Base-by-base conservation (phyloP, 129 eudicot genomes). In the Sambucus nigra region DNA sequence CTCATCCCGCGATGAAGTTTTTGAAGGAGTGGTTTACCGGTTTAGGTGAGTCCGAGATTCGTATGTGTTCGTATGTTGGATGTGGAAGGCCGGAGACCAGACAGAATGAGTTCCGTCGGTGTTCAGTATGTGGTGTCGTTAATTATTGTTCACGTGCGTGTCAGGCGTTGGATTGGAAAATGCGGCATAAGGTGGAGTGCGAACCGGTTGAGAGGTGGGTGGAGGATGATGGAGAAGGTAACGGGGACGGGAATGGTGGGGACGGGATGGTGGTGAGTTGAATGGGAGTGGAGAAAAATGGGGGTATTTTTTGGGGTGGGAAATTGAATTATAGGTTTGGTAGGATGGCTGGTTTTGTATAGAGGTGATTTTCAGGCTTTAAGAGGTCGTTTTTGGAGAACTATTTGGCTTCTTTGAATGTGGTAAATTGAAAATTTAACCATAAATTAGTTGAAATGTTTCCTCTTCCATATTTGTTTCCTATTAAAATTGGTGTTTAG, bases 91-190 rank as follows among this genome's bases (percentile, higher is more conserved):
- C 92, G 47, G 95, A 86, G 68, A 81, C 92, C 0, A 67, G 95
- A 28, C 45, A 74, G 33, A 84, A 86, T 62, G 95, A 86, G 67
- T 86, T 86, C 53, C 73, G 95, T 5, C 65, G 95, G 54, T 86
- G 95, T 27, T 86, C 95, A 0, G 92, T 86, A 26, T 86, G 95
- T 44, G 92, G 95, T 0, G 67, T 59, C 0, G 95, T 78, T 47
- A 86, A 86, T 27, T 86, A 86, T 21, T 86, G 95, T 46, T 86
- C 95, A 0, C 81, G 95, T 2, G 95, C 95, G 17, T 86, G 95
- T 58, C 95, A 86, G 35, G 95, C 95, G 17, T 73, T 86, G 16
- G 95, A 86, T 46, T 86, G 95, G 95, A 81, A 79, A 69, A 57
- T 69, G 68, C 79, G 95, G 22, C 95, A 86, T n/a, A 86, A 81